phyloP scores from a whole-genome alignment of 202 grass and related monocot genomes.

The Schoenoplectus tabernaemontani region DNA sequence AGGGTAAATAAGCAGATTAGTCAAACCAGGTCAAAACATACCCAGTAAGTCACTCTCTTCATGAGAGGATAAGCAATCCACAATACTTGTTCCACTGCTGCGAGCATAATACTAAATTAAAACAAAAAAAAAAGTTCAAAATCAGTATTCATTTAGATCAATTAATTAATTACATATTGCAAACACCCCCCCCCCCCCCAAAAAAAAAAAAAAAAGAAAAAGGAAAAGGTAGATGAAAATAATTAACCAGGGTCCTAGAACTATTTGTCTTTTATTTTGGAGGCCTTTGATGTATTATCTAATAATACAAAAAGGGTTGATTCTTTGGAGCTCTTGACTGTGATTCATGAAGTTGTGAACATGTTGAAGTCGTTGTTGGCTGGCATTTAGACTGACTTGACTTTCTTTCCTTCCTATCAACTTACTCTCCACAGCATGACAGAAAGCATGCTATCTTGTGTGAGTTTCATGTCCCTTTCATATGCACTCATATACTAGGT shows the following conservation, averaged over 20 bases:
- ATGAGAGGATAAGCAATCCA: conserved; percentile 40
- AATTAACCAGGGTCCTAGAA: not conserved
- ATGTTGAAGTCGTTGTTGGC: not conserved
- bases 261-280: not conserved
- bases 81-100: conserved; percentile 24
- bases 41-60: conserved; percentile 48
- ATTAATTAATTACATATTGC: not conserved
- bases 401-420: not conserved
- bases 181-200: too few species aligned
- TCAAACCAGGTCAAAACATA: not conserved
- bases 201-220: not conserved
- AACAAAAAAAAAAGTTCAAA: not conserved
- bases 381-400: not conserved
- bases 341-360: not conserved
- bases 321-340: not conserved
- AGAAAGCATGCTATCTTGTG: not conserved
- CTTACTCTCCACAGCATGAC: not conserved
- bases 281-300: not conserved
- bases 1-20: not conserved
- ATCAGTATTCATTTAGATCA: not conserved
- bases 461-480: not conserved
- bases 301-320: not conserved
- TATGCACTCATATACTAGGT: not conserved
- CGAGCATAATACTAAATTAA: conserved; percentile 25
- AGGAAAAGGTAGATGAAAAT: not conserved